A percentile compares a stretch with the other conserved stretches of the same genome.
phyloP scores from a whole-genome alignment of 164 flowering plant species.

The Annona squamosa region DNA sequence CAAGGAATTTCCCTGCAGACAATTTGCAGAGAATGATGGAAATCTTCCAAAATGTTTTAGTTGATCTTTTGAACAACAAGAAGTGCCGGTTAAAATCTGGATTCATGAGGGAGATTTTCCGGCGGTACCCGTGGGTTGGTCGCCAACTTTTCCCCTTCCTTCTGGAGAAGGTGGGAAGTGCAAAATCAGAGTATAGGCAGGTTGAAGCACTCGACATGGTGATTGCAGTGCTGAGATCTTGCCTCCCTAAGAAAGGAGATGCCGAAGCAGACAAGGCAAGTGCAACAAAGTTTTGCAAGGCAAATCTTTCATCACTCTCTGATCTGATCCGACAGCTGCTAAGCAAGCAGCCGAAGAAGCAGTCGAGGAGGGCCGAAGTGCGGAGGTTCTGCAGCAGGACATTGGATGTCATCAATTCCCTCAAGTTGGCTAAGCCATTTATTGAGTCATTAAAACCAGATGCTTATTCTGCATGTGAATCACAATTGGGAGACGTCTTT shows the following conservation, averaged over 20 bases:
- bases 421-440: conserved; percentile 40
- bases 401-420: conserved; percentile 38
- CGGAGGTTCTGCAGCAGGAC: conserved; percentile 54
- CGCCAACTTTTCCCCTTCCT: conserved; percentile 50
- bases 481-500: conserved; percentile 52
- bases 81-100: conserved; percentile 63
- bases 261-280: conserved; percentile 15
- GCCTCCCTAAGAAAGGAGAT: conserved; percentile 23
- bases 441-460: conserved; percentile 48
- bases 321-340: conserved; percentile 44
- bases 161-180: conserved; percentile 50
- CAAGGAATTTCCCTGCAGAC: conserved; percentile 33
- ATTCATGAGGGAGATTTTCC: conserved; percentile 70
- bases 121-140: conserved; percentile 73
- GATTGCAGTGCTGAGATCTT: conserved; percentile 42
- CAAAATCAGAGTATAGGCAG: conserved; percentile 60
- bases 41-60: conserved; percentile 36
- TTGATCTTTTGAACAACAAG: conserved; percentile 57
- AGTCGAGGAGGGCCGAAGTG: conserved; percentile 52
- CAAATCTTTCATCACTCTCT: conserved; percentile 32
- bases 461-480: conserved; percentile 51
- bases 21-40: conserved; percentile 41
- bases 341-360: conserved; percentile 60
- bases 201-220: conserved; percentile 71
- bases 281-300: conserved; percentile 29